These are phyloP conservation scores for Curvularia sp. DNA, from an alignment of 2,329 filamentous ascomycete species.

Conservation along the genomic window DNA sequence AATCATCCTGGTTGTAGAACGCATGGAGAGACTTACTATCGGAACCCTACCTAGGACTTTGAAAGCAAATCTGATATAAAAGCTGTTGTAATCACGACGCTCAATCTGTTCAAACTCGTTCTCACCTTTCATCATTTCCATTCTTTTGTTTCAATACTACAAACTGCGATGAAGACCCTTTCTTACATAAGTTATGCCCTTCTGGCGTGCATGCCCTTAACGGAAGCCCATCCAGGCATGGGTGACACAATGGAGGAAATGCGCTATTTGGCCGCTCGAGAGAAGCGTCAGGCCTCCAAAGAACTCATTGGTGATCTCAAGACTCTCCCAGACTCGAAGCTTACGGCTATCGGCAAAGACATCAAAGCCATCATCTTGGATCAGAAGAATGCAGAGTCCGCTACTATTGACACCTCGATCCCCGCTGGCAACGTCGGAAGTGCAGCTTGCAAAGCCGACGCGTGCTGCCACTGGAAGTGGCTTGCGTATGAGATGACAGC, in stretches of 20 bases:
- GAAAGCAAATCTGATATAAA: background rate
- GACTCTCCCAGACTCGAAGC: conserved; percentile 39
- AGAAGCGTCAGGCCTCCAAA: conserved; percentile 37
- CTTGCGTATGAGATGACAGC: conserved; percentile 46
- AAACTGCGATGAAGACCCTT: conserved; percentile 15
- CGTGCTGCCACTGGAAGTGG: conserved; percentile 49
- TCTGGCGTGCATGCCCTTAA: conserved; percentile 19
- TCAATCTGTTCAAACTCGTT: background rate
- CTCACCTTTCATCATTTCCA: background rate
- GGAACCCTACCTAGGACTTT: background rate
- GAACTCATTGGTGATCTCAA: conserved; percentile 48
- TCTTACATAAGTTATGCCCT: conserved; percentile 31
- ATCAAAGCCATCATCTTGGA: conserved; percentile 47
- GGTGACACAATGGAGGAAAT: conserved; percentile 32
- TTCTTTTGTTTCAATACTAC: background rate
- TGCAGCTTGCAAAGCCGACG: conserved; percentile 44
- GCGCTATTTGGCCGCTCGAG: conserved; percentile 25
- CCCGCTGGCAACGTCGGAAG: conserved; percentile 42
- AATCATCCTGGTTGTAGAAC: background rate
- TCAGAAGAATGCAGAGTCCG: conserved; percentile 33
- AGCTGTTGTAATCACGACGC: background rate
- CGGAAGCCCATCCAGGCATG: conserved; percentile 43
- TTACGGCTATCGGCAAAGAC: conserved; percentile 44
- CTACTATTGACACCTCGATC: conserved; percentile 31
- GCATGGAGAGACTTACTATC: background rate